Evolutionary conservation across 352 stramenopile species (phyloP).

Genomic region (Pythium phragmiticola): DNA sequence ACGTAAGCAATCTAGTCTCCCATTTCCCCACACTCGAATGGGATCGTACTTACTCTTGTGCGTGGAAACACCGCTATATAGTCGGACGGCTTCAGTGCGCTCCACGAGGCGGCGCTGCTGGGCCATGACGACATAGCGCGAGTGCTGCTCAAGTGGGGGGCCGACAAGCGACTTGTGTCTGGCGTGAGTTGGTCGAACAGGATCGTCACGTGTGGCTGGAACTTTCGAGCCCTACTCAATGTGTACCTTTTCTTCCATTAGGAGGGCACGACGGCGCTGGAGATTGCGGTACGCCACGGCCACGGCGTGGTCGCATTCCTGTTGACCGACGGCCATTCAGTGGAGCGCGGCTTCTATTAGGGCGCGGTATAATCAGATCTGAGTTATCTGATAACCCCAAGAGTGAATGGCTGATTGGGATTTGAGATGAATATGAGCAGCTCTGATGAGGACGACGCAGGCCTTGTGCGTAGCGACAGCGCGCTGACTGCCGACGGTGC

Average conservation of each 20-base stretch:
- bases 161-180: slow-evolving; percentile 58
- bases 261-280: slow-evolving; percentile 65
- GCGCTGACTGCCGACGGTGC: neutral
- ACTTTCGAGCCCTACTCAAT: neutral
- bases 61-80: slow-evolving; percentile 8
- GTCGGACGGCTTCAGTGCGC: slow-evolving; percentile 65
- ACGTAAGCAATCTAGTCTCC: slow-evolving; percentile 30
- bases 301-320: slow-evolving; percentile 60
- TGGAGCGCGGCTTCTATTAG: slow-evolving; percentile 62
- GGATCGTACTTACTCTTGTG: neutral
- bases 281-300: slow-evolving; percentile 65
- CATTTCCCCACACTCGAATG: neutral
- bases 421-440: slow-evolving; percentile 16
- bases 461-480: neutral
- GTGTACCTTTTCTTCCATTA: slow-evolving; percentile 11
- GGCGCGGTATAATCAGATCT: slow-evolving; percentile 7
- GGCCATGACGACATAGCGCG: slow-evolving; percentile 62
- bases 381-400: slow-evolving; percentile 14
- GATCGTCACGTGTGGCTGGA: neutral
- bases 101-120: slow-evolving; percentile 67
- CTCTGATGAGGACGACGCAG: slow-evolving; percentile 14
- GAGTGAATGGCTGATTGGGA: neutral
- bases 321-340: slow-evolving; percentile 53
- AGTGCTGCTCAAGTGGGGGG: slow-evolving; percentile 46
- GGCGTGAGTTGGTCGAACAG: slow-evolving; percentile 28